These are phyloP conservation scores for Trichoderma gracile DNA, from an alignment of 2,329 filamentous ascomycete species.

Conservation along the genomic window DNA sequence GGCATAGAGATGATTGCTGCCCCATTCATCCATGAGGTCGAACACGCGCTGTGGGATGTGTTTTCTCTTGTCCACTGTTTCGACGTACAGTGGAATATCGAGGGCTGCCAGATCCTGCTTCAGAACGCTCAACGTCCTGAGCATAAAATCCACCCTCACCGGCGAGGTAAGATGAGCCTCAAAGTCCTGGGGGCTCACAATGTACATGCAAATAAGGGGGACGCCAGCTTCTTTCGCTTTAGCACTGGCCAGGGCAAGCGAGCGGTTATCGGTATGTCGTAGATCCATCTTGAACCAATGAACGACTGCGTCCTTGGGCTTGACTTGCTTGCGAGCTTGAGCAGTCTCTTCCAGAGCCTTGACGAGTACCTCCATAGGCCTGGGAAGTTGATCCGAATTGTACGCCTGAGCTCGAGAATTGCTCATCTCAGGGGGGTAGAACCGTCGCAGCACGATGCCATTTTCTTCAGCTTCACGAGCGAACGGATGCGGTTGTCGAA, in stretches of 20 bases:
- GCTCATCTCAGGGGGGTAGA: constrained; percentile 84
- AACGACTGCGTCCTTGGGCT: constrained; percentile 64
- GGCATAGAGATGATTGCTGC: constrained; percentile 71
- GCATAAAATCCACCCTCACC: constrained; percentile 74
- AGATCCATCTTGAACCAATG: constrained; percentile 93
- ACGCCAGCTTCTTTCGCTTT: constrained; percentile 66
- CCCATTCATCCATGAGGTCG: constrained; percentile 69
- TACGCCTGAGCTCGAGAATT: constrained; percentile 77
- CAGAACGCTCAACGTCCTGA: constrained; percentile 69
- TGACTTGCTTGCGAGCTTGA: constrained; percentile 51
- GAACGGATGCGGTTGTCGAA: constrained; percentile 50
- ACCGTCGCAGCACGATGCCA: constrained; percentile 69
- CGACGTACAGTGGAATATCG: constrained; percentile 76
- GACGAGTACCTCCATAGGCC: constrained; percentile 70
- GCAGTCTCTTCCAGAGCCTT: constrained; percentile 63
- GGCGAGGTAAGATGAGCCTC: constrained; percentile 76
- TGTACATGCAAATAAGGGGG: constrained; percentile 74
- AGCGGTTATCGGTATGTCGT: constrained; percentile 71
- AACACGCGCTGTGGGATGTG: constrained; percentile 62
- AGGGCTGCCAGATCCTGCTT: constrained; percentile 66
- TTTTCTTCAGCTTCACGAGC: constrained; percentile 51
- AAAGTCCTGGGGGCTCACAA: constrained; percentile 81
- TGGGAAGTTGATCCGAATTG: constrained; percentile 64
- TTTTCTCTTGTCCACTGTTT: constrained; percentile 67
- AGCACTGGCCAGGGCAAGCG: constrained; percentile 65